Base-by-base conservation (phyloP, 2,329 filamentous ascomycete genomes). In the Pyrenophora tritici-repentis region DNA sequence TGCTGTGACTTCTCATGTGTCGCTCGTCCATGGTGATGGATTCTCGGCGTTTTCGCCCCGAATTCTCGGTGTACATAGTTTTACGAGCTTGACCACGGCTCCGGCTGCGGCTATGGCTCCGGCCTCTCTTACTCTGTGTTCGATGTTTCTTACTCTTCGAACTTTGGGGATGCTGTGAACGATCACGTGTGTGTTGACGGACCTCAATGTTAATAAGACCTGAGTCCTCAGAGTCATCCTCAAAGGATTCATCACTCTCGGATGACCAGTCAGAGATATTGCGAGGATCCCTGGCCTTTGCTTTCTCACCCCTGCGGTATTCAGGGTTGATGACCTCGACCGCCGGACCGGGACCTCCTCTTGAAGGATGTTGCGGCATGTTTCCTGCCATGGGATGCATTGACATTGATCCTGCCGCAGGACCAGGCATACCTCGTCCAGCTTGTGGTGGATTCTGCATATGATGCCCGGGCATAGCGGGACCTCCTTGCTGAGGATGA, bases 131-230 rank as follows among this genome's bases (percentile, higher is more conserved):
- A 36, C 55, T 61, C 24, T 42, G 54, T 8, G 51, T 50, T 16
- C 44, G 59, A 16, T 53, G 47, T 36, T 40, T 48, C 35, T 42
- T 47, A 38, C 62, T 56, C 54, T 43, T 51, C 2, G 50, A 53
- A 4, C 42, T 44, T 22, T 52, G 50, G 9, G 50, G 38, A 12
- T 53, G 55, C 17, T 55, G 44, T 22, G 57, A 56, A 9, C 58
- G 60, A 22, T 53, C 58, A 36, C 55, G 56, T n/a, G 52, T 49
- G 7, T 45, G 54, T 13, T 54, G 48, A 12, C 39, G 51, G 8
- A 58, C 49, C 13, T 67, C 65, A 14, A 67, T 55, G n/a, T 60
- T 53, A 26, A 44, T 52, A 17, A 52, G 53, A 10, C 48, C 45
- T 0, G 58, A 60, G 33, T 55, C 58, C 9, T 42, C 58, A 6